Percentiles rank a stretch among this genome's conserved stretches.
These are phyloP conservation scores for Anisogramma anomala DNA, from an alignment of 2,329 filamentous ascomycete genomes.

Conservation along the genomic window DNA sequence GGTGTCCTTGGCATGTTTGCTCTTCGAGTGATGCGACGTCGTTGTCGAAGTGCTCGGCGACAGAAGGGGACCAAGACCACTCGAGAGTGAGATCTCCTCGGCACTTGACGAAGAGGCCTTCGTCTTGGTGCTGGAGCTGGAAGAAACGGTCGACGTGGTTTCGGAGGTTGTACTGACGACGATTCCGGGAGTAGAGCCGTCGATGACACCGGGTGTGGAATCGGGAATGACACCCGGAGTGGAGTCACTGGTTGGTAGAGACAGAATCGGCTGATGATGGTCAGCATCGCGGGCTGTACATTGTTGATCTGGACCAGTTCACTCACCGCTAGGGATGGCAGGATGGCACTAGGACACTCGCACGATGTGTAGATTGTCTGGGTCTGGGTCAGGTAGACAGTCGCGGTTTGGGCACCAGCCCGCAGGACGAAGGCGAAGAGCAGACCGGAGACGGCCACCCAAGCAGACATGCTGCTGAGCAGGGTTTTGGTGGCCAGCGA, in stretches of 20 bases:
- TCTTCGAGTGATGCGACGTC: neutral
- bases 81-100: conserved; percentile 7
- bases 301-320: neutral
- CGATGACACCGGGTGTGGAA: conserved; percentile 1
- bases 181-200: conserved; percentile 1
- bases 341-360: conserved; percentile 5
- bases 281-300: neutral
- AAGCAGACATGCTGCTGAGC: conserved; percentile 1
- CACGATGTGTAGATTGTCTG: conserved; percentile 12
- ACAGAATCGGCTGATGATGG: neutral
- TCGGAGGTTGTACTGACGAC: neutral
- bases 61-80: conserved; percentile 8
- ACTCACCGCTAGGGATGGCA: conserved; percentile 5
- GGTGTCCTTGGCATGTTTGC: no score
- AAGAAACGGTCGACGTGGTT: neutral
- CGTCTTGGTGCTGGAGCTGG: neutral
- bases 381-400: conserved; percentile 12
- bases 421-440: conserved; percentile 2
- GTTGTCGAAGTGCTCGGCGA: neutral
- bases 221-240: neutral
- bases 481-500: conserved; percentile 1
- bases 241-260: neutral
- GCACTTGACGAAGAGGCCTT: conserved; percentile 1
- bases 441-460: neutral
- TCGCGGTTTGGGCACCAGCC: conserved; percentile 5